These are phyloP conservation scores for Firmiana major DNA, from an alignment of 345 rosid species.

Conservation along the genomic window DNA sequence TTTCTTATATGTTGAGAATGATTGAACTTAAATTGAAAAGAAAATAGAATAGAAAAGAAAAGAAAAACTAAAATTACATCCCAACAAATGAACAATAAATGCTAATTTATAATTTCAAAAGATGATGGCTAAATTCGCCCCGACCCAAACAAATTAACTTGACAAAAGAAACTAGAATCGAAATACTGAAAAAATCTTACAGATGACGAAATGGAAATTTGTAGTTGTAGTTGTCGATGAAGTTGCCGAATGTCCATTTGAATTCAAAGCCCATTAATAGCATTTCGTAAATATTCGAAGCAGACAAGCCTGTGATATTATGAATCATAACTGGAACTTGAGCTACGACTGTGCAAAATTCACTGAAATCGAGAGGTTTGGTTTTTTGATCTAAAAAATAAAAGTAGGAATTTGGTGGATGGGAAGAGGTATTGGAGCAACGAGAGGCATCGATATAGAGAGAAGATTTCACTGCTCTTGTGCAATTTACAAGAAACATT, in stretches of 20 bases:
- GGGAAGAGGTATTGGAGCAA: neutral
- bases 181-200: no score
- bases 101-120: no score
- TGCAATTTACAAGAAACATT: neutral
- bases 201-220: no score
- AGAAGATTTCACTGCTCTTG: neutral
- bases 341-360: neutral
- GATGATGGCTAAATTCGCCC: no score
- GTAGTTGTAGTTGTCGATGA: no score
- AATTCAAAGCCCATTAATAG: neutral
- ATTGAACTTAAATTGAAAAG: no score
- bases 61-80: no score
- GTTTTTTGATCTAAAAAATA: neutral
- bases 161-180: no score
- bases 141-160: no score
- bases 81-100: no score
- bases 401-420: neutral
- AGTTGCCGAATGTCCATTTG: neutral
- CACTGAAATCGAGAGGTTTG: neutral
- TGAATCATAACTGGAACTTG: neutral
- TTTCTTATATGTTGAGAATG: no score
- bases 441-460: neutral
- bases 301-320: neutral
- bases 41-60: no score
- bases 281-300: neutral